A percentile compares a stretch with the other conserved stretches of the same genome.
Evolutionary conservation across 2,329 filamentous ascomycete genomes (phyloP).

Genomic region (Penicillium sp.): DNA sequence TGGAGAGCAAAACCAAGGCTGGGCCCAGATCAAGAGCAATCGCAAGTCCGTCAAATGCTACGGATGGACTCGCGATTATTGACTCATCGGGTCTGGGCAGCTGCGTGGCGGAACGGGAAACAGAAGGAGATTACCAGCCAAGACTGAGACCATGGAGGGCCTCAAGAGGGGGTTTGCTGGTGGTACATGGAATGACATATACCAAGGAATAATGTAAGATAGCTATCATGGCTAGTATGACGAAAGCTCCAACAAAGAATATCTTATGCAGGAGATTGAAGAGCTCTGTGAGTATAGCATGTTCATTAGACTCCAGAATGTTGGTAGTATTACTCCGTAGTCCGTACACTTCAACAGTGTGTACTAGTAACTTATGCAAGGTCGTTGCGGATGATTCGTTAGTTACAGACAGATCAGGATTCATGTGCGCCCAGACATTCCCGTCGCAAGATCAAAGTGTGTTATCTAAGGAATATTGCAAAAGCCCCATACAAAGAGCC

Average conservation of each 20-base stretch:
- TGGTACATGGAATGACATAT: background rate
- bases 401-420: background rate
- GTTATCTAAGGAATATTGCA: constrained; percentile 23
- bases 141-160: background rate
- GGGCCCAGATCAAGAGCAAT: background rate
- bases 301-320: background rate
- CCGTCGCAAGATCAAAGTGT: background rate
- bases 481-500: background rate
- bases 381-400: background rate
- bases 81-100: constrained; percentile 8
- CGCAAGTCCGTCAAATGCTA: background rate
- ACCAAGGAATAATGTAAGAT: background rate
- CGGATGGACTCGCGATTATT: background rate
- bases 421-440: constrained; percentile 2
- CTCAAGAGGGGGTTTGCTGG: background rate
- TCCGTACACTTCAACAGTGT: too few species aligned
- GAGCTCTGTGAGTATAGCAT: background rate
- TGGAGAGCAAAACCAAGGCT: background rate
- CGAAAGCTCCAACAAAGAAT: background rate
- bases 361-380: background rate
- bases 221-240: background rate
- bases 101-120: constrained; percentile 14
- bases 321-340: too few species aligned
- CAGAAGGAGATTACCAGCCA: background rate
- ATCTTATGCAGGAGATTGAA: too few species aligned